Evolutionary conservation across 805 yeast species (phyloP), one percentile per base, ranked within the genome.

Genomic region (Candida morakotiae): DNA sequence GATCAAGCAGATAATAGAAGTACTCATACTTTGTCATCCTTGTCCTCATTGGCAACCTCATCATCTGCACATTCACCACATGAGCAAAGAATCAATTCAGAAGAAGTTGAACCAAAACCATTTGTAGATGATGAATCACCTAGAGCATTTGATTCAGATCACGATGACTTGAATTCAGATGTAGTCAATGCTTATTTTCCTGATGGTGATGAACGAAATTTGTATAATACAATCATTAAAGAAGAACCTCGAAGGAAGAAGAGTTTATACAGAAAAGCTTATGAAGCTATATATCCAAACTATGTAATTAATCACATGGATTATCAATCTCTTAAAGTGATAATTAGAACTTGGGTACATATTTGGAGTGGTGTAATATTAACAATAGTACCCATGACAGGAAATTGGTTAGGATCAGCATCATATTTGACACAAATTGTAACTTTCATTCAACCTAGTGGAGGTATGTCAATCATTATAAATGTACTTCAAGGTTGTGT

Each of bases 321-420:
- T 32, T 48, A 44, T 36, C 42, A 31, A 2, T 59, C 64, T 7
- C 48, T 57, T 35, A 58, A 57, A 33, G 35, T 49, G 1, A 51
- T 44, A 2, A 24, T 51, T 7, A 45, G 58, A 15, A 54, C 62
- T 2, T 61, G 58, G 53, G 28, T 52, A 11, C 60, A 55, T 34
- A 43, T 55, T 2, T 60, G 63, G 61, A 34, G 38, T 14, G 46
- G 55, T 3, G 52, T 56, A 5, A 40, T 62, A 7, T 28, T 61
- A 13, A 38, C 48, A 8, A 45, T 58, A 4, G 48, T 56, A 3
- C 62, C 58, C 2, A 29, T 39, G 2, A 44, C 56, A 1, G 46
- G 51, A 30, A 31, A 28, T 16, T 62, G 66, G 66, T 13, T 60
- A 0, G 66, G 66, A 5, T 36, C 34, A 15, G 63, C 60, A 3